Percentiles rank a stretch among this genome's conserved stretches.
phyloP scores from a whole-genome alignment of 306 rosid species.

The Lathyrus aphaca region DNA sequence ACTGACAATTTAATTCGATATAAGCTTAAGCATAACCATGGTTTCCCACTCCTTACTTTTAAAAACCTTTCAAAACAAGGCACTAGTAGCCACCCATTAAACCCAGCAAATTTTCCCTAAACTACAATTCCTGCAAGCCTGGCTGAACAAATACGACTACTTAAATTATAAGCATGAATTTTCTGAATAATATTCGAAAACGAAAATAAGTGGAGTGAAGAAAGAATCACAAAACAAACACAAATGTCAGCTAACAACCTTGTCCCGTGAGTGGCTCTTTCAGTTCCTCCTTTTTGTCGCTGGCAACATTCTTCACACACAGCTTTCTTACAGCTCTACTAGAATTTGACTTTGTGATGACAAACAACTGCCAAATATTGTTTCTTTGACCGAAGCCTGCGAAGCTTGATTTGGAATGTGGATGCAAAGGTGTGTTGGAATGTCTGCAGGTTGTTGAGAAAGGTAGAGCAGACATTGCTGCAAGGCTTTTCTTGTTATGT shows the following conservation, averaged over 20 bases:
- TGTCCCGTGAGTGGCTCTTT: constrained; percentile 40
- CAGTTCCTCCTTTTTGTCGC: constrained; percentile 49
- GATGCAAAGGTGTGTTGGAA: constrained; percentile 37
- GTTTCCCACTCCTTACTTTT: constrained; percentile 14
- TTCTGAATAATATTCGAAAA: constrained; percentile 19
- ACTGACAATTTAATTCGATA: constrained; percentile 22
- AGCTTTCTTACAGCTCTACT: constrained; percentile 45
- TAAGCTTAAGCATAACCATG: constrained; percentile 9
- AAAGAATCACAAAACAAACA: not conserved
- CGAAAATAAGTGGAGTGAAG: not conserved
- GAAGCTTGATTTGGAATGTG: constrained; percentile 43
- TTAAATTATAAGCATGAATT: constrained; percentile 23
- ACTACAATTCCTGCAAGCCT: constrained; percentile 2
- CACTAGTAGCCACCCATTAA: constrained; percentile 13
- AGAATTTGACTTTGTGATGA: constrained; percentile 43
- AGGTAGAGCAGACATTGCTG: constrained; percentile 52
- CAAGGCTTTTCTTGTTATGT: constrained; percentile 7
- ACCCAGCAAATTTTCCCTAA: constrained; percentile 9
- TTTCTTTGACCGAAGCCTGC: constrained; percentile 38
- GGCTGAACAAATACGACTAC: constrained; percentile 3
- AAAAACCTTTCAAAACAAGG: constrained; percentile 21
- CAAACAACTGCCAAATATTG: constrained; percentile 40
- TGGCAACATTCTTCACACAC: constrained; percentile 50
- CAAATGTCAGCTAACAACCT: constrained; percentile 40
- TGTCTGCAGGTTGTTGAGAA: constrained; percentile 49